phyloP scores from a whole-genome alignment of 805 yeast genomes.

The Suhomyces faveliae region DNA sequence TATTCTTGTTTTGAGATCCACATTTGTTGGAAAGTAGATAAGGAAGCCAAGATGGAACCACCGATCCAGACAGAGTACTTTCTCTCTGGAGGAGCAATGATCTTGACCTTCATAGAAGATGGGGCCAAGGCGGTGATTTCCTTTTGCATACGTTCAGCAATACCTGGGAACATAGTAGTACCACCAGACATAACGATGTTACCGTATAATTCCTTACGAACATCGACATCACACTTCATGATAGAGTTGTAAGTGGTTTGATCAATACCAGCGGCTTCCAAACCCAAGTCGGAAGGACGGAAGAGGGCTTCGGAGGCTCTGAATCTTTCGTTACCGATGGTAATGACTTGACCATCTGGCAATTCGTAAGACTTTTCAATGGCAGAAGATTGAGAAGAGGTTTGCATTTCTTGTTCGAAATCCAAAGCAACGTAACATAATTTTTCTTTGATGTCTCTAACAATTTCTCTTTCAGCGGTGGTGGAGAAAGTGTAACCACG shows the following conservation, averaged over 20 bases:
- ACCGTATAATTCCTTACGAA: conserved; percentile 97
- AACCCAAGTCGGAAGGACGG: conserved; percentile 91
- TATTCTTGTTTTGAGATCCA: conserved; percentile 99
- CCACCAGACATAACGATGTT: conserved; percentile 99
- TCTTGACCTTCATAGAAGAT: conserved; percentile 99
- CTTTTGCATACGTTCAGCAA: conserved; percentile 99
- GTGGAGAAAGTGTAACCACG: conserved; percentile 99
- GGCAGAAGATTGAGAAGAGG: conserved; percentile 96
- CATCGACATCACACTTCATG: conserved; percentile 98
- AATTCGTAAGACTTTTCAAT: conserved; percentile 98
- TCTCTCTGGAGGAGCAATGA: conserved; percentile 99
- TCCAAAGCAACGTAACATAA: conserved; percentile 98
- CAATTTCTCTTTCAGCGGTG: conserved; percentile 98
- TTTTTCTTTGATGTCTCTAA: conserved; percentile 94
- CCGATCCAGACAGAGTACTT: conserved; percentile 99
- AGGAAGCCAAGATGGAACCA: conserved; percentile 98
- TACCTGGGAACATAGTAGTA: conserved; percentile 99
- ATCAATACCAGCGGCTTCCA: conserved; percentile 98
- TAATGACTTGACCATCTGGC: conserved; percentile 99
- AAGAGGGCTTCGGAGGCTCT: conserved; percentile 99
- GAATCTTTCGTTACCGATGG: conserved; percentile 99
- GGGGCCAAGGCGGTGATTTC: conserved; percentile 99
- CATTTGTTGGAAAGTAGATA: conserved; percentile 99
- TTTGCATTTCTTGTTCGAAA: conserved; percentile 99
- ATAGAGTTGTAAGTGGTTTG: conserved; percentile 94